Evolutionary conservation across 2,329 filamentous ascomycete species (phyloP), one percentile per base, ranked within the genome.

Genomic region (Rutstroemia sp.): DNA sequence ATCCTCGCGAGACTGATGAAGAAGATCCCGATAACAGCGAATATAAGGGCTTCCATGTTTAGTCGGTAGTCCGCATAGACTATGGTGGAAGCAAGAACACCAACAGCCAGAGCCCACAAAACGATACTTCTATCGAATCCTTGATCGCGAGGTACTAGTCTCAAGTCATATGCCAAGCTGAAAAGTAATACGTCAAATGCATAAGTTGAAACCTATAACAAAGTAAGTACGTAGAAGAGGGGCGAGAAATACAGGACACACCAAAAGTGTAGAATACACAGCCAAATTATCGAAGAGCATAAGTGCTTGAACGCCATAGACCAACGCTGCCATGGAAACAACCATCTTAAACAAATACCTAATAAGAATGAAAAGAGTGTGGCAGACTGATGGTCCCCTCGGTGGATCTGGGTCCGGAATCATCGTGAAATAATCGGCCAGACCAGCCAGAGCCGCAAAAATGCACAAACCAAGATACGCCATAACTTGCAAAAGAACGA

Each of bases 1-100:
- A 63, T 54, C 54, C 62, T 65, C 1, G 63, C 56, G 14, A 67
- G 49, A 57, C 64, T 67, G 41, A 58, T 52, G 14, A 66, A 54
- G 30, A 53, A 50, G 45, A 63, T 61, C 10, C 60, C 58, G 19
- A 53, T 52, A 4, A 66, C 14, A 19, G 62, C 58, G 48, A 61
- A 59, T 5, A 44, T 16, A 7, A 67, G 39, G 7, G 56, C 61
- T 23, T 54, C 46, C 3, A 52, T 19, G 38, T 64, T 59, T 7
- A 67, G 59, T 41, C 63, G 58, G 51, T 67, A 68, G 41, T 68
- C 66, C 14, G 62, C 54, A 14, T 54, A 58, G 7, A 67, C 47
- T 1, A 59, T 49, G 2, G 52, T 16, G 2, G 42, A 45, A 16
- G 57, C 18, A 44, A 52, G 58, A 8, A 59, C 6, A 14, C 59